Conservation (phyloP, 169 alveolate genomes). For the Eimeria nieschulzi region DNA sequence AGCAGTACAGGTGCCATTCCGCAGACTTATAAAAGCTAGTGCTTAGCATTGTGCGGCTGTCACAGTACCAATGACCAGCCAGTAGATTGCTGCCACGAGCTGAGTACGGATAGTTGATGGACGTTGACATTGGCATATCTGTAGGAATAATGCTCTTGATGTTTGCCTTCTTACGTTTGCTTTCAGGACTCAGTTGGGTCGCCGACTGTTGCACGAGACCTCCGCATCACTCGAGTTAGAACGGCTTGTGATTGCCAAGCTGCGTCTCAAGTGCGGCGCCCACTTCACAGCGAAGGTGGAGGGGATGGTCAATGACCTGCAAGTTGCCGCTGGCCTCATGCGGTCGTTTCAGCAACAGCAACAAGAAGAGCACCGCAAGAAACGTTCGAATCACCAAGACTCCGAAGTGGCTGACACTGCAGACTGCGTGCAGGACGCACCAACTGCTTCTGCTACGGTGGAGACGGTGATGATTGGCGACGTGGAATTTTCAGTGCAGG, state of each 20-base stretch:
- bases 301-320: constrained; percentile 87
- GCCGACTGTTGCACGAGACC: constrained; percentile 83
- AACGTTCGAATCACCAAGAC: constrained; percentile 9
- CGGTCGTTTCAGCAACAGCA: constrained; percentile 66
- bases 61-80: no score
- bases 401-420: constrained; percentile 6
- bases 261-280: constrained; percentile 87
- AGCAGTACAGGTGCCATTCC: constrained; percentile 78
- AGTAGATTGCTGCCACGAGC: no score
- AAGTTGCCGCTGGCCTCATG: constrained; percentile 80
- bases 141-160: background rate
- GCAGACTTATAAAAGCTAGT: background rate
- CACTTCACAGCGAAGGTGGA: constrained; percentile 91
- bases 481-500: constrained; percentile 76
- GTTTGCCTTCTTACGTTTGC: background rate
- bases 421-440: constrained; percentile 45
- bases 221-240: constrained; percentile 86
- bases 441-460: constrained; percentile 42
- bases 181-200: constrained; percentile 82
- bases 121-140: no score
- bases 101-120: no score
- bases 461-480: constrained; percentile 65
- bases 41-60: background rate
- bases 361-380: constrained; percentile 66
- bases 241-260: constrained; percentile 83